These are phyloP conservation scores for Debaryomycetaceae sp. DNA, from an alignment of 1,139 yeast species.

Conservation along the genomic window DNA sequence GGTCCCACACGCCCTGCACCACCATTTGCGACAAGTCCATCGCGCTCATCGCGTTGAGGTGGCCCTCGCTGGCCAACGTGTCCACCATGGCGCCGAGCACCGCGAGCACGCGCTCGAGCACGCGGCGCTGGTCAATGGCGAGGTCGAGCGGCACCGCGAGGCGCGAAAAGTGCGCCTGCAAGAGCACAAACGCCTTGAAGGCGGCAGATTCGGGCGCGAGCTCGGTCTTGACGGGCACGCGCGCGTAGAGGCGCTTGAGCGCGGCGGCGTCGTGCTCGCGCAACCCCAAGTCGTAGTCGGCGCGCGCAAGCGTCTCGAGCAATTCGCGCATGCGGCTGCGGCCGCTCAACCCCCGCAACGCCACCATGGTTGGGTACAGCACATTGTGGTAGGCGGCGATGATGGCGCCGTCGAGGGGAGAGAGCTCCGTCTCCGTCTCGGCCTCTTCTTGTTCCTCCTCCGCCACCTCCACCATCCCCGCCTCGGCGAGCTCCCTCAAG, in stretches of 20 bases:
- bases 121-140: conserved; percentile 47
- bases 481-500: conserved; percentile 57
- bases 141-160: conserved; percentile 52
- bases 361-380: conserved; percentile 62
- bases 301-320: conserved; percentile 61
- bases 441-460: conserved; percentile 36
- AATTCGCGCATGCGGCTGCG: conserved; percentile 59
- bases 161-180: conserved; percentile 82
- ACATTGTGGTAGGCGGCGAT: conserved; percentile 73
- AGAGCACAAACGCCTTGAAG: conserved; percentile 66
- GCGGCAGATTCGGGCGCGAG: conserved; percentile 49
- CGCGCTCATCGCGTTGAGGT: conserved; percentile 69
- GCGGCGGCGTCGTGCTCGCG: conserved; percentile 53
- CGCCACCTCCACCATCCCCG: conserved; percentile 59
- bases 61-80: conserved; percentile 74
- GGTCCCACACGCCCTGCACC: conserved; percentile 82
- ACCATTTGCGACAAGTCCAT: conserved; percentile 91
- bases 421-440: conserved; percentile 42
- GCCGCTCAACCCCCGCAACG: conserved; percentile 47
- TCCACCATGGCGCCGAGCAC: conserved; percentile 71
- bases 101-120: conserved; percentile 46
- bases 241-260: conserved; percentile 48
- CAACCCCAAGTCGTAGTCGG: conserved; percentile 56
- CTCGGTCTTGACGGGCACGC: conserved; percentile 54
- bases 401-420: conserved; percentile 65